Base-by-base conservation (phyloP, 768 basidiomycete species). In the Russula ochroleuca region DNA sequence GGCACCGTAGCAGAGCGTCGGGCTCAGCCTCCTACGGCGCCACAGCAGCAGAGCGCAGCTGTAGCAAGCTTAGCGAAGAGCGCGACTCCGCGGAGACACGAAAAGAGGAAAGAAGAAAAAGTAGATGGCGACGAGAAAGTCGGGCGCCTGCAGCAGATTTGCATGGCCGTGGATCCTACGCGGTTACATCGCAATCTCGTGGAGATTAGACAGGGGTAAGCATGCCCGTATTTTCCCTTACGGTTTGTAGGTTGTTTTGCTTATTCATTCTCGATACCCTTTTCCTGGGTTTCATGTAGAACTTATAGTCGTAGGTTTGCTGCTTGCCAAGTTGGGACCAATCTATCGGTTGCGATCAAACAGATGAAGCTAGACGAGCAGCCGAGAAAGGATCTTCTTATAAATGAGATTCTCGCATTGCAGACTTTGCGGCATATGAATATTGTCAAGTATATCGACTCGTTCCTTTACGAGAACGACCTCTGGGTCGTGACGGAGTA, bases 401-500 rank as follows among this genome's bases (percentile, higher is more conserved):
- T 99, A 79, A 99, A 99, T 76, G 97, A 99, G 76, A 99, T 99
- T 68, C 85, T 99, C 68, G 97, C 98, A 72, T 98, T 99, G 97
- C 91, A 95, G 25, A 87, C 93, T 23, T 92, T 90, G n/a, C 83
- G 92, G 40, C 94, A 98, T 73, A 94, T 94, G n/a, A 99, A 99
- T 73, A 98, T 99, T 69, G 97, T 99, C 78, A 98, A 99, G 75
- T 99, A 94, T 78, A 98, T 98, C 72, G 97, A 99, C 74, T 96
- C 94, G 4, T 99, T 98, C 83, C 76, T 98, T 43, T 85, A 96
- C 80, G 94, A 92, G 81, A 97, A 96, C 74, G 97, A 98, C 72
- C 82, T 99, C 3, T 98, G 97, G 97, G 96, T 99, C 47, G 94
- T 98, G 61, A 98, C 98, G 97, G 97, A 98, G 78, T 98, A 95